Base-by-base conservation (phyloP, 352 stramenopile genomes). In the Phytophthora multivora region DNA sequence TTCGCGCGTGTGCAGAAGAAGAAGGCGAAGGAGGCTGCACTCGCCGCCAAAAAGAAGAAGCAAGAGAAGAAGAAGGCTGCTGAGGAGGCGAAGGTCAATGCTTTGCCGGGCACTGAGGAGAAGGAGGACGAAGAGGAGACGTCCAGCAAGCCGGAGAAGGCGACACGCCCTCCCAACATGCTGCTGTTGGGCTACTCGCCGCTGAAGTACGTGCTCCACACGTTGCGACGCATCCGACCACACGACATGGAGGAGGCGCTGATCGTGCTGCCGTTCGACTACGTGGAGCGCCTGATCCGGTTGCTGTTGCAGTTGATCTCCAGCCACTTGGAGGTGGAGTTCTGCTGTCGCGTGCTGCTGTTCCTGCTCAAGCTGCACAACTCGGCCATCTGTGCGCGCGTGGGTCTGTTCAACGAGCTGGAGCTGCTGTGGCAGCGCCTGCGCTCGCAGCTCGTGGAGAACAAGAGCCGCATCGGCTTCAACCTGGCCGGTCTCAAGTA, bases 231-330 rank as follows among this genome's bases (percentile, higher is more conserved):
- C 25, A 92, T 99, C 59, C 96, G 95, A 48, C 86, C 89, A 41
- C 83, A 96, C 46, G 97, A 99, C 56, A 88, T 99, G 68, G 97
- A 99, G 70, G 94, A 98, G 62, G 96, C 96, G 30, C 75, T 99
- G 36, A 90, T 99, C 49, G 88, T 99, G 49, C 77, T 99, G 31
- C 95, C 98, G n/a, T 92, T 99, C 38, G 91, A 97, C 63, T 93
- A 98, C 75, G 89, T 99, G 12, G 87, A 98, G 68, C 82, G 93
- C 40, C 68, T 99, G 39, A 90, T 99, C 48, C 82, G 88, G 51
- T 92, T 98, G 69, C 75, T 99, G 18, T 85, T 97, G 41, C 64
- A 97, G 63, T 77, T 98, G 19, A 93, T 95, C 48, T 90, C 83
- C 49, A 77, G 71, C 59, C 83, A 92, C 60, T 69, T 97, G 52